Evolutionary conservation across 2,329 filamentous ascomycete genomes (phyloP).

Genomic region (Chrysoporthe austroafricana): DNA sequence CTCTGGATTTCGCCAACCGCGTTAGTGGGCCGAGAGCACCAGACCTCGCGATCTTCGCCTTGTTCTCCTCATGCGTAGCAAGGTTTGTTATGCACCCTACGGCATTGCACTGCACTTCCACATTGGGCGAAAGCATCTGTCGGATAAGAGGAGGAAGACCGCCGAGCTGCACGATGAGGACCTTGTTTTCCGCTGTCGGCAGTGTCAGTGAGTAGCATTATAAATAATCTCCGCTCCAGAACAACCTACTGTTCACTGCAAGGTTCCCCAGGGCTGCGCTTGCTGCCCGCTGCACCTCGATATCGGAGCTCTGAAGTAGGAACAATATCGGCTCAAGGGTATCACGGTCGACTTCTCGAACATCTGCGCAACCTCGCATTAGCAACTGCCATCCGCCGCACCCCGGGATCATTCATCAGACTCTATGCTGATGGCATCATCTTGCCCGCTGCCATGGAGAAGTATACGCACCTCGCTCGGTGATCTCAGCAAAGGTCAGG

Average conservation of each 20-base stretch:
- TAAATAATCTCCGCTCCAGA: too few relatives aligned
- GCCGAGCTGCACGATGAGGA: conserved; percentile 89
- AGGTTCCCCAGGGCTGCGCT: conserved; percentile 95
- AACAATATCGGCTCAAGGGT: conserved; percentile 96
- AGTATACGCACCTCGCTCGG: conserved; percentile 80
- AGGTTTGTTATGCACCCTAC: conserved; percentile 98
- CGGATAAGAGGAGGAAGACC: conserved; percentile 90
- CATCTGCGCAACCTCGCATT: conserved; percentile 64
- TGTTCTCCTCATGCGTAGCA: conserved; percentile 98
- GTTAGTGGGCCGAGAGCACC: conserved; percentile 91
- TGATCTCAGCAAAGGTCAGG: conserved; percentile 98
- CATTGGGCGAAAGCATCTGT: conserved; percentile 97
- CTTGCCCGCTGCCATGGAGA: conserved; percentile 1
- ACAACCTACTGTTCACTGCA: conserved; percentile 85
- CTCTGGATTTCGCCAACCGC: conserved; percentile 90
- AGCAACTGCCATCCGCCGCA: conserved; percentile 10
- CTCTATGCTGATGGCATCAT: not conserved
- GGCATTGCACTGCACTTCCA: conserved; percentile 98
- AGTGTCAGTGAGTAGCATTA: conserved; percentile 44
- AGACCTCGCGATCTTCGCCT: conserved; percentile 95
- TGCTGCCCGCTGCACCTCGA: conserved; percentile 94
- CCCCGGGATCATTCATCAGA: not conserved
- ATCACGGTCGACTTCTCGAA: conserved; percentile 90
- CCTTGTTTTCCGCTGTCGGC: conserved; percentile 90
- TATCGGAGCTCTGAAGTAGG: conserved; percentile 90